Percentiles rank a stretch among this genome's conserved stretches.
Evolutionary conservation across 2,329 filamentous ascomycete genomes (phyloP).

Genomic region (Plectosphaerella plurivora): DNA sequence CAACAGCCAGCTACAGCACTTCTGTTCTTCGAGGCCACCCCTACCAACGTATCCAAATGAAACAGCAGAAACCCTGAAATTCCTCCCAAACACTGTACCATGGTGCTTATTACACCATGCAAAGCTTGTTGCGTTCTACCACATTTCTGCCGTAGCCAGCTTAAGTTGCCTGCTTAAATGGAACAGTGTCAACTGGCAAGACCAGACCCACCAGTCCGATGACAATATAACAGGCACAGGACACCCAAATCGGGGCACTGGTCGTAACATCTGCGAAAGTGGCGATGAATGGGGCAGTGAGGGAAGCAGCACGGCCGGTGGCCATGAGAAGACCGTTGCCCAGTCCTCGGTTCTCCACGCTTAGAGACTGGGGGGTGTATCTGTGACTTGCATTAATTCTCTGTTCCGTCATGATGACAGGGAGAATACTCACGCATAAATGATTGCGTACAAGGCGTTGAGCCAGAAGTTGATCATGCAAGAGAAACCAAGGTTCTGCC

Average conservation of each 20-base stretch:
- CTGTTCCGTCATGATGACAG: too few relatives aligned
- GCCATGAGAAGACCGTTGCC: slow-evolving; percentile 14
- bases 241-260: slow-evolving; percentile 15
- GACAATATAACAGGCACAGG: slow-evolving; percentile 13
- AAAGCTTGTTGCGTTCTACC: too few relatives aligned
- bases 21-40: too few relatives aligned
- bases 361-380: slow-evolving; percentile 14
- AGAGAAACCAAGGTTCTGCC: slow-evolving; percentile 17
- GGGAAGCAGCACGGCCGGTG: slow-evolving; percentile 12
- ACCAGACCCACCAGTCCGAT: slow-evolving; percentile 13
- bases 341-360: slow-evolving; percentile 13
- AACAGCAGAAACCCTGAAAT: too few relatives aligned
- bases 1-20: too few relatives aligned
- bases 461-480: slow-evolving; percentile 16
- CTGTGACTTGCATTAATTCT: not conserved
- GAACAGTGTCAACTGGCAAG: slow-evolving; percentile 11
- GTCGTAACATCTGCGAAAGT: slow-evolving; percentile 16
- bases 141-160: too few relatives aligned
- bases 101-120: too few relatives aligned
- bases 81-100: too few relatives aligned
- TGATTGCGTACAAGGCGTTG: slow-evolving; percentile 13
- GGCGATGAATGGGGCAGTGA: slow-evolving; percentile 15
- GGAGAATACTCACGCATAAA: slow-evolving; percentile 11
- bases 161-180: not conserved
- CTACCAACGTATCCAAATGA: too few relatives aligned